Evolutionary conservation across 257 asterid species (phyloP), one percentile per base, ranked within the genome.

Genomic region (Primulina tabacum): DNA sequence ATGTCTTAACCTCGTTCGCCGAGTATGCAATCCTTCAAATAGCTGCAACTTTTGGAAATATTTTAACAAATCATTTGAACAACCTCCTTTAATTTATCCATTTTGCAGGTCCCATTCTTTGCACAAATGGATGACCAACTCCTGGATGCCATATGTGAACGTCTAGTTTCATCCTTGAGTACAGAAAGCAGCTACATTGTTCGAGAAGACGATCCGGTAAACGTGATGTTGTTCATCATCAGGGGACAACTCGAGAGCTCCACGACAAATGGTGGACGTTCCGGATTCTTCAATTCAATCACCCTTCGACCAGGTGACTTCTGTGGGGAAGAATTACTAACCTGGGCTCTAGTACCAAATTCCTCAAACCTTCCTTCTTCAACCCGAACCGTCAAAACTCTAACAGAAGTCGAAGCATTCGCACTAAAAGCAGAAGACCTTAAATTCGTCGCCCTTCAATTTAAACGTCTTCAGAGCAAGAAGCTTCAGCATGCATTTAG

Each of bases 401-500:
- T 84, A 0, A 76, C 96, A 3, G 97, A 93, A 73, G 99, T 93
- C 0, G 97, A 93, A 73, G 97, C 96, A 1, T 93, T 93, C 53
- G 90, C 94, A 0, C 97, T 93, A 17, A 81, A 81, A n/a, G 96
- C 99, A 1, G 97, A 93, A 26, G 99, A 90, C 80, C 96, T 93
- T 21, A 90, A 88, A 68, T 87, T 87, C 21, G 90, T 93, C 0
- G 96, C 97, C 0, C 75, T 71, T 52, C 98, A 93, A 60, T 93
- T 93, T 40, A 88, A 89, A 71, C 88, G 90, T 58, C 96, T 93
- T 29, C 94, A 90, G 70, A 93, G 96, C 88, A 87, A 81, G 96
- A 89, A 86, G 73, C 88, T 90, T 16, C 99, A 90, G 79, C 97
- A 89, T 43, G 96, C 96, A 1, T 93, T 90, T 61, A 77, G 97